A percentile compares a stretch with the other conserved stretches of the same genome.
Conservation (phyloP, 1,284 basidiomycete species). For the Stygiomarasmius scandens region DNA sequence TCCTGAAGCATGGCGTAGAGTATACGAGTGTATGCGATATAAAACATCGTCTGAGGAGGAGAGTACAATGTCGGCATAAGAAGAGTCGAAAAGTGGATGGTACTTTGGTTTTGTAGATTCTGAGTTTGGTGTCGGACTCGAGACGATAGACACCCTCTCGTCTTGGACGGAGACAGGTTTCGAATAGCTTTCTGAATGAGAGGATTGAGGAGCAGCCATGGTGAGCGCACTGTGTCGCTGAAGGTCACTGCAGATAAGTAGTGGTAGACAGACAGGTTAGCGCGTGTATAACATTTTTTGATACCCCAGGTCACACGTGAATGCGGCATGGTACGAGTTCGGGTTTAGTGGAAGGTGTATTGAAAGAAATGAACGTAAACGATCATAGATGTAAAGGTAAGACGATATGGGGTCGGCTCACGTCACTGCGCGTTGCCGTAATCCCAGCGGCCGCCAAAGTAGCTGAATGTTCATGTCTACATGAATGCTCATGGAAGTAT, state of each 20-base stretch:
- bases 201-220: background rate
- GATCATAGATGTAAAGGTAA: background rate
- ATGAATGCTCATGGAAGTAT: too few species aligned
- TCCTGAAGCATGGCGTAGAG: constrained; percentile 41
- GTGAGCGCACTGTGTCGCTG: background rate
- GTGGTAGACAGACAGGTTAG: background rate
- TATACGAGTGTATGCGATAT: constrained; percentile 42
- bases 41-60: constrained; percentile 40
- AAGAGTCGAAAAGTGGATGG: constrained; percentile 11
- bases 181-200: background rate
- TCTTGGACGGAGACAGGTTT: background rate
- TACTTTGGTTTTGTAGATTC: background rate
- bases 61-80: constrained; percentile 42
- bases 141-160: background rate
- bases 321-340: background rate
- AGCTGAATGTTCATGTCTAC: too few species aligned
- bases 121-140: background rate
- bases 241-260: background rate
- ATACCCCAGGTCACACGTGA: background rate
- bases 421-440: too few species aligned
- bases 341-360: background rate
- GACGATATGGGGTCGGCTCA: too few species aligned
- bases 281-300: background rate
- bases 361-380: background rate
- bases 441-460: too few species aligned